Evolutionary conservation across 306 rosid genomes (phyloP), one percentile per base, ranked within the genome.

Genomic region (Cucurbita argyrosperma): DNA sequence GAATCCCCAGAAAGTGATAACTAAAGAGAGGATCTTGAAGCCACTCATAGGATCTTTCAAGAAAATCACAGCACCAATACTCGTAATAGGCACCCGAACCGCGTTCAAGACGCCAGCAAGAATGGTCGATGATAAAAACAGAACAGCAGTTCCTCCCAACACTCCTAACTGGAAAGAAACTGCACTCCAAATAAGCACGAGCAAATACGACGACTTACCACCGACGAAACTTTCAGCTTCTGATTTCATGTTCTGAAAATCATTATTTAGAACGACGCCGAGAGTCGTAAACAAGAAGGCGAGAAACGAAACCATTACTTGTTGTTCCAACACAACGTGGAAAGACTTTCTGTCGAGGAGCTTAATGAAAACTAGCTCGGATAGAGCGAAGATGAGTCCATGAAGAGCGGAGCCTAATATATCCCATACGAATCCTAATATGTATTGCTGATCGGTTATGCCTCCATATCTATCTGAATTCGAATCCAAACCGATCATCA

Each of bases 51-150:
- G 88, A 62, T 92, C 98, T 37, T 81, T 77, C 55, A 92, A 78
- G 74, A 92, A 74, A 53, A 90, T 81, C 74, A 93, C 94, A n/a
- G 98, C 98, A 7, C 88, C 97, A 72, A 93, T 87, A 80, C 94
- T 86, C 53, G 98, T 93, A 71, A 90, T 8, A 6, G 98, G 98
- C 21, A 94, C 96, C 77, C 97, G 85, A 18, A 88, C 80, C 5
- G 98, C 98, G 50, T 93, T 93, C 9, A 90, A 90, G 9, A 93
- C 90, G 78, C 98, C 98, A 0, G 98, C 94, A n/a, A 93, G 89
- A 67, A 90, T 89, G 10, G 98, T 93, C 13, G 98, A 93, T n/a
- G 89, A 83, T 79, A 93, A 76, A 80, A 90, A 93, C 45, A 93
- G 82, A 79, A 89, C 94, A 12, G 96, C 96, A 72, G 96, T 89